These are phyloP conservation scores for Rhodamnia rubescens DNA, from an alignment of 345 rosid species.

Conservation along the genomic window DNA sequence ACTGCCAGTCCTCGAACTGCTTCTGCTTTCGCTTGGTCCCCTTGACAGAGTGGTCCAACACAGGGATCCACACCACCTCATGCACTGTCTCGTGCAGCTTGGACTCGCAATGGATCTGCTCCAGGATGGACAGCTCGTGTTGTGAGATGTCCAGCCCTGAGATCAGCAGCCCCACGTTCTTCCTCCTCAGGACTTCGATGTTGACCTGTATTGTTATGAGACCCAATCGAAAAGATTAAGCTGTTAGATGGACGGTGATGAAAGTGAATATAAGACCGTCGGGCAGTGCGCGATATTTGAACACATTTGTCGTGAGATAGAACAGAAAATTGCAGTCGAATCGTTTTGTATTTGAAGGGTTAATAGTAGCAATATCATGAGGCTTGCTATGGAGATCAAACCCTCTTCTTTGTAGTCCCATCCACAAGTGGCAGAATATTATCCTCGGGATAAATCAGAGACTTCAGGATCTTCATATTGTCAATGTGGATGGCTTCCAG, in stretches of 20 bases:
- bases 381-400: not conserved
- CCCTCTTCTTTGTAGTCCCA: constrained; percentile 56
- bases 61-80: constrained; percentile 82
- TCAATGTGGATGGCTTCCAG: constrained; percentile 51
- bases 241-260: not conserved
- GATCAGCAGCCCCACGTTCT: constrained; percentile 59
- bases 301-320: not conserved
- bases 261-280: not conserved
- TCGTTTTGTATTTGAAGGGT: not conserved
- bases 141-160: constrained; percentile 49
- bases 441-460: constrained; percentile 48
- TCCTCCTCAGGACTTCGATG: constrained; percentile 69
- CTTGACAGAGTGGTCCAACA: constrained; percentile 29
- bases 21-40: constrained; percentile 22
- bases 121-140: constrained; percentile 65
- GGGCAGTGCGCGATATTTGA: not conserved
- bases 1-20: constrained; percentile 38
- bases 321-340: not conserved
- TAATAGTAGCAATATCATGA: not conserved
- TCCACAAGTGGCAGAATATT: constrained; percentile 53
- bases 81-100: constrained; percentile 37
- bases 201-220: constrained; percentile 24
- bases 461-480: constrained; percentile 73
- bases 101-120: constrained; percentile 67
- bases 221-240: not conserved